A percentile compares a stretch with the other conserved stretches of the same genome.
Conservation (phyloP, 192 early-diverging fungal species). For the Obelidium mucronatum region DNA sequence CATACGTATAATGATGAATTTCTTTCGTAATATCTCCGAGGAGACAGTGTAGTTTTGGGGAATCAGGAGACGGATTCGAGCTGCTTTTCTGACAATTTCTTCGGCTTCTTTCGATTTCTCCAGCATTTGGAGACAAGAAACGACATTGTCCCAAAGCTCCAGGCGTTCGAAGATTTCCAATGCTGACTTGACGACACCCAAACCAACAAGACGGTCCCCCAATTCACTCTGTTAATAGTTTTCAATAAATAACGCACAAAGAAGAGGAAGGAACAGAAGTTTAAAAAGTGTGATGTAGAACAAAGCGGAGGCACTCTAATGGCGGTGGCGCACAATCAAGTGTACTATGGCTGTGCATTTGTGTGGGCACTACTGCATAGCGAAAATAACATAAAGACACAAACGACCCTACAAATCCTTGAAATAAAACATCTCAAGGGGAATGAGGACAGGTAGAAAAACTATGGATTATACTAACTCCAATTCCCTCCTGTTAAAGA, state of each 20-base stretch:
- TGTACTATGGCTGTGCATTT: constrained; percentile 51
- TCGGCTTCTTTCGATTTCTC: constrained; percentile 88
- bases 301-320: constrained; percentile 44
- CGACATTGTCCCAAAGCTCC: constrained; percentile 96
- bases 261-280: constrained; percentile 18
- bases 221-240: constrained; percentile 73
- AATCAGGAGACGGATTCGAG: constrained; percentile 69
- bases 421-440: constrained; percentile 33
- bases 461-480: constrained; percentile 11
- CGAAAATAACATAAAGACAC: not conserved
- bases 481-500: not conserved
- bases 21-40: constrained; percentile 87
- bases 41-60: constrained; percentile 87
- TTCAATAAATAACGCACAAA: constrained; percentile 9
- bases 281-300: too few relatives aligned
- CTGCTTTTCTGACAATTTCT: constrained; percentile 70
- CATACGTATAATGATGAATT: constrained; percentile 79
- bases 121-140: constrained; percentile 86
- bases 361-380: constrained; percentile 11
- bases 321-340: constrained; percentile 13
- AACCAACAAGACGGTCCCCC: constrained; percentile 77
- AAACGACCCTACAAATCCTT: constrained; percentile 7
- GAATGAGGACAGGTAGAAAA: constrained; percentile 22
- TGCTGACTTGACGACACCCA: constrained; percentile 91
- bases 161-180: constrained; percentile 94